Base-by-base conservation (phyloP, 352 stramenopile species). In the Phytophthora podocarpi region DNA sequence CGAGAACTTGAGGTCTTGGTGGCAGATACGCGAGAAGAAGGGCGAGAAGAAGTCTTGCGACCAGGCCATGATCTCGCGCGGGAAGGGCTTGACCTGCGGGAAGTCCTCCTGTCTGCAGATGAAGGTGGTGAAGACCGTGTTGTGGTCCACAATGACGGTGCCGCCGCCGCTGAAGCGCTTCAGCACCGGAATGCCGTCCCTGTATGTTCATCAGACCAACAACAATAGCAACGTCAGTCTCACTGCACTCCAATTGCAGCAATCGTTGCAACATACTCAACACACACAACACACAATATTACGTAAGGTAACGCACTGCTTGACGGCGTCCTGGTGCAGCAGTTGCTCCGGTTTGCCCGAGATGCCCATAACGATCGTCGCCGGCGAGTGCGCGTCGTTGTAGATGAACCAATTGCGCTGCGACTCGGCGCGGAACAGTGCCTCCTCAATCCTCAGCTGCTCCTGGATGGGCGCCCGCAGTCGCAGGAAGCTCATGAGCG, bases 101-200 rank as follows among this genome's bases (percentile, higher is more conserved):
- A 93, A 87, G 51, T 85, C 80, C 15, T 80, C 50, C 74, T 95
- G 62, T 50, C 93, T 95, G 64, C 94, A 89, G 63, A 98, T 96
- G 57, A 97, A 97, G 3, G 90, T 96, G 32, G 87, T 91, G 79
- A 98, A 98, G 28, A 97, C 70, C 12, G 92, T 97, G 64, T 89
- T 91, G 49, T 93, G 58, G 76, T 99, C 96, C 41, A 99, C 89
- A 27, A 99, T 97, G 26, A 99, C 97, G 0, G 97, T 99, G 20
- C 97, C 97, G 15, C 97, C 97, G 36, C 97, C 97, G 12, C 87
- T 98, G 76, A 99, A 99, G 43, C 97, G 88, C 74, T 96, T 96
- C 37, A 98, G 76, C 58, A 98, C 83, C 1, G 85, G 82, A 39
- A 98, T 89, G 4, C 77, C 65, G 51, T 91, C 84, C 18, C 87